Conservation (phyloP, 805 yeast genomes). For the Cyberlindnera amylophila region DNA sequence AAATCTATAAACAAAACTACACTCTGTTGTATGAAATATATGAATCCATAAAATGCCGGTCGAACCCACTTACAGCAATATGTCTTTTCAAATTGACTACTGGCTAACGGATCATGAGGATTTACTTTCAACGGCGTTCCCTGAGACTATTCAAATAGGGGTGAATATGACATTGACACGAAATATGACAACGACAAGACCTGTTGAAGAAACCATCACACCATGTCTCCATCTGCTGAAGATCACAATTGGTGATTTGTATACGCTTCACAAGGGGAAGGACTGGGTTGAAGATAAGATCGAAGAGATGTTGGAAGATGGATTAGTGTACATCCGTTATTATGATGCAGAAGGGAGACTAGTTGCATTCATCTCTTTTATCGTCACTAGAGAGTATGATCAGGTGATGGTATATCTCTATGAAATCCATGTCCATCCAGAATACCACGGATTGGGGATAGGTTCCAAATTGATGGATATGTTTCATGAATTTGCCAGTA, state of each 20-base stretch:
- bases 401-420: constrained; percentile 45
- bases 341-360: constrained; percentile 13
- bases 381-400: constrained; percentile 39
- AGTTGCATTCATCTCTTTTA: constrained; percentile 44
- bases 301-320: constrained; percentile 38
- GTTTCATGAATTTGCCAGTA: constrained; percentile 33
- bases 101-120: too few species aligned
- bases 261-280: constrained; percentile 15
- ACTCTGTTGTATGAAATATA: too few species aligned
- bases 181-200: not conserved
- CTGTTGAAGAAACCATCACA: constrained; percentile 2
- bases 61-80: too few species aligned
- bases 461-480: constrained; percentile 38
- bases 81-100: too few species aligned
- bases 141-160: not conserved
- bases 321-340: constrained; percentile 17
- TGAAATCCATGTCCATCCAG: constrained; percentile 47
- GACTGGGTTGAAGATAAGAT: constrained; percentile 34
- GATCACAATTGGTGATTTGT: constrained; percentile 17
- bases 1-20: too few species aligned
- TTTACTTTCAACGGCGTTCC: not conserved
- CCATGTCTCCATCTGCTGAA: constrained; percentile 8
- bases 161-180: not conserved
- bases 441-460: constrained; percentile 31
- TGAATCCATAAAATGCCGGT: too few species aligned